Evolutionary conservation across 257 asterid genomes (phyloP).

Genomic region (Nicotiana tomentosiformis): DNA sequence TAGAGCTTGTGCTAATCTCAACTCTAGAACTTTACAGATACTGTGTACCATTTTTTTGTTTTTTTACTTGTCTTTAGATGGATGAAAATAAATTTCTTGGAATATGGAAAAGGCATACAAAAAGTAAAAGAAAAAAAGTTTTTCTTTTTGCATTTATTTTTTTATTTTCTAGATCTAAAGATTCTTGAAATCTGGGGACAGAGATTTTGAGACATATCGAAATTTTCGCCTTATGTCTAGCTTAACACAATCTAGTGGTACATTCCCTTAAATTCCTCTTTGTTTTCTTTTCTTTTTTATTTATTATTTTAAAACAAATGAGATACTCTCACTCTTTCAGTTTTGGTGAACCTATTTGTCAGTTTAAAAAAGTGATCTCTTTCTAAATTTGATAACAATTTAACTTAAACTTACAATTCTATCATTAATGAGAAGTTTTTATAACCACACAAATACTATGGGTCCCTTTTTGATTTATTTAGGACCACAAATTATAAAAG

Average conservation of each 20-base stretch:
- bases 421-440: too few species aligned
- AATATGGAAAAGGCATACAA: background rate
- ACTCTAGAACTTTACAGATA: conserved; percentile 3
- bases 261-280: background rate
- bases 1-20: background rate
- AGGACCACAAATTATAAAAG: too few species aligned
- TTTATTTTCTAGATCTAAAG: background rate
- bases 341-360: too few species aligned
- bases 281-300: background rate
- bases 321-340: too few species aligned
- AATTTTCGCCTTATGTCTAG: conserved; percentile 3
- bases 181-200: background rate
- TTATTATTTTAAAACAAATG: too few species aligned
- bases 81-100: background rate
- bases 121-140: background rate
- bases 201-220: background rate
- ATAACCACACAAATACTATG: too few species aligned
- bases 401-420: too few species aligned
- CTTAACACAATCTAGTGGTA: background rate
- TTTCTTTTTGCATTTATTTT: background rate
- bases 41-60: background rate
- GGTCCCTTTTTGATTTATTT: too few species aligned
- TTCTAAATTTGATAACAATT: too few species aligned
- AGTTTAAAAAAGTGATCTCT: too few species aligned
- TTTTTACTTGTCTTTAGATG: background rate